phyloP scores from a whole-genome alignment of 2,329 filamentous ascomycete genomes.

The Penicillium brevicompactum region DNA sequence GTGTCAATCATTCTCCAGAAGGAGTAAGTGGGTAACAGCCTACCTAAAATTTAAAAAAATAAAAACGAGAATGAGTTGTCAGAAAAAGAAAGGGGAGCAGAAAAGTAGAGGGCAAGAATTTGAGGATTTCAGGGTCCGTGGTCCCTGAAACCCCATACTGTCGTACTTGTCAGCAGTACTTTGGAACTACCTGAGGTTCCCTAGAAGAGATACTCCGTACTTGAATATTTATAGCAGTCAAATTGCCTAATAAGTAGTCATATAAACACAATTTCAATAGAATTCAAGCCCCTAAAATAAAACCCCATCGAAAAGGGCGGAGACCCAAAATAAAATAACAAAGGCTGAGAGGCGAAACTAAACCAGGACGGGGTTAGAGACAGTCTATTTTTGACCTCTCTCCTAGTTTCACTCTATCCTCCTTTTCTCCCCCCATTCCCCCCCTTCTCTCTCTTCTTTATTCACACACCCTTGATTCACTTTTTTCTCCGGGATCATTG shows the following conservation, averaged over 20 bases:
- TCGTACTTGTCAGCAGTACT: neutral
- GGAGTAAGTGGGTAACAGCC: conserved; percentile 7
- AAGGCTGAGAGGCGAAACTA: conserved; percentile 1
- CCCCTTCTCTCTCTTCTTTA: conserved; percentile 14
- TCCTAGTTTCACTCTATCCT: conserved; percentile 16
- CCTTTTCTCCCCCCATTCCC: conserved; percentile 17
- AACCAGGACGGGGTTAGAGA: conserved; percentile 17
- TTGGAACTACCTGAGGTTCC: no score
- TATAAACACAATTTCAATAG: neutral
- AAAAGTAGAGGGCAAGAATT: neutral
- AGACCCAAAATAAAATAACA: neutral
- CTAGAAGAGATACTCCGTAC: no score
- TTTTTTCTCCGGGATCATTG: conserved; percentile 9
- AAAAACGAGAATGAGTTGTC: neutral
- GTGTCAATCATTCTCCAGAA: conserved; percentile 6
- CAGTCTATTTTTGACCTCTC: conserved; percentile 26
- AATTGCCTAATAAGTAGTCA: no score
- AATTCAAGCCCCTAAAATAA: neutral
- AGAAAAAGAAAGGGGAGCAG: neutral
- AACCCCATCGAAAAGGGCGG: neutral
- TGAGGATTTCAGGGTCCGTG: neutral
- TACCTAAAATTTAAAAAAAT: conserved; percentile 8
- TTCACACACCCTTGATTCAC: conserved; percentile 16
- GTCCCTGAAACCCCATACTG: neutral
- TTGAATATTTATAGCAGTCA: no score